Conservation (phyloP, 2,329 filamentous ascomycete species). For the Colletotrichum sp. region DNA sequence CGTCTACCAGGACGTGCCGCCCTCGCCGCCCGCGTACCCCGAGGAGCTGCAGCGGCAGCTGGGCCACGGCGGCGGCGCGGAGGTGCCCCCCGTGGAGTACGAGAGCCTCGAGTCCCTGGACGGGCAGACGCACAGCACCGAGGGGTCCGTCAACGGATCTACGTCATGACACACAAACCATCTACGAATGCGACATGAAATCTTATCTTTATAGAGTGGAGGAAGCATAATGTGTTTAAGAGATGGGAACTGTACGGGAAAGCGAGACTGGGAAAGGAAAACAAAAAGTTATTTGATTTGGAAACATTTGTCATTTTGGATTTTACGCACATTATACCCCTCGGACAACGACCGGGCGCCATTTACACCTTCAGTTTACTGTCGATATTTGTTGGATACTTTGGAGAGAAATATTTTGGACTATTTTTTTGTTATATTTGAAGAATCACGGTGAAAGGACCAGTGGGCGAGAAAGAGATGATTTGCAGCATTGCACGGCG, state of each 20-base stretch:
- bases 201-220: background rate
- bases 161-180: background rate
- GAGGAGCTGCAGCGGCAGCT: conserved; percentile 17
- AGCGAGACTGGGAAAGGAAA: background rate
- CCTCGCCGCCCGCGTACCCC: conserved; percentile 77
- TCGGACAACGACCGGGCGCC: conserved; percentile 1
- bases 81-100: conserved; percentile 40
- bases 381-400: background rate
- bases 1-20: conserved; percentile 91
- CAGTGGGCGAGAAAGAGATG: background rate
- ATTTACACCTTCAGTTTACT: background rate
- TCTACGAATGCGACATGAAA: background rate
- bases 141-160: background rate
- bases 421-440: background rate
- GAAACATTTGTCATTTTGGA: background rate
- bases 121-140: conserved; percentile 11
- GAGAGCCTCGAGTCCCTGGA: conserved; percentile 45
- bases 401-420: background rate
- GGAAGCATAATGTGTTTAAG: background rate
- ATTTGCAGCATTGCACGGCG: background rate
- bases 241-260: background rate
- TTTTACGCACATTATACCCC: conserved; percentile 20
- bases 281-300: conserved; percentile 4
- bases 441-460: background rate
- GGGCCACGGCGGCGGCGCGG: background rate